phyloP scores from a whole-genome alignment of 164 flowering plant genomes.

The Nymphaea colorata region DNA sequence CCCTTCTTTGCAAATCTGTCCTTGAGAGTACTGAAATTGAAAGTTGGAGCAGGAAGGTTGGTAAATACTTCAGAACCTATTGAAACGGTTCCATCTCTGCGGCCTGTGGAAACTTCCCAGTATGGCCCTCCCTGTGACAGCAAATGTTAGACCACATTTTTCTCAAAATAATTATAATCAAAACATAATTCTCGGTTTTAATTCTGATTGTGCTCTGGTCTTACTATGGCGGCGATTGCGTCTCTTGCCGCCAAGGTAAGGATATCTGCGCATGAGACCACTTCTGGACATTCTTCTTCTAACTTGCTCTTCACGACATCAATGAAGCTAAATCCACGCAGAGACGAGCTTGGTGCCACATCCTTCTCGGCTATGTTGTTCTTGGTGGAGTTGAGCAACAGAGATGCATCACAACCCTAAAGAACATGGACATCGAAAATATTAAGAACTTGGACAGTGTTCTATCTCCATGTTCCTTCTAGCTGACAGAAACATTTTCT shows the following conservation, averaged over 20 bases:
- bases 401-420: conserved; percentile 23
- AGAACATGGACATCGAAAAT: not conserved
- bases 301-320: conserved; percentile 12
- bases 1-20: conserved; percentile 39
- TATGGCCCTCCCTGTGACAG: not conserved
- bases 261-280: conserved; percentile 21
- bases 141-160: too few species aligned
- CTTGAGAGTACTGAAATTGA: conserved; percentile 31
- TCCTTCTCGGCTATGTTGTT: conserved; percentile 11
- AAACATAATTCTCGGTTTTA: not conserved
- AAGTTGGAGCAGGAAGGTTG: conserved; percentile 20
- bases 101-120: conserved; percentile 24
- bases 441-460: too few species aligned
- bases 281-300: conserved; percentile 9
- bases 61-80: conserved; percentile 8
- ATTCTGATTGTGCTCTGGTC: not conserved
- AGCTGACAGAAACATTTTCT: too few species aligned
- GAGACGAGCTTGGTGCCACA: conserved; percentile 12
- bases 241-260: conserved; percentile 20
- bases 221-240: conserved; percentile 14
- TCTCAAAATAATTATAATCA: not conserved
- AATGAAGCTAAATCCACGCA: conserved; percentile 15
- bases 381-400: conserved; percentile 9
- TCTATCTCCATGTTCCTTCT: too few species aligned
- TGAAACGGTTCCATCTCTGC: conserved; percentile 25